Evolutionary conservation across 1,284 basidiomycete genomes (phyloP).

Genomic region (Cystobasidium slooffiae): DNA sequence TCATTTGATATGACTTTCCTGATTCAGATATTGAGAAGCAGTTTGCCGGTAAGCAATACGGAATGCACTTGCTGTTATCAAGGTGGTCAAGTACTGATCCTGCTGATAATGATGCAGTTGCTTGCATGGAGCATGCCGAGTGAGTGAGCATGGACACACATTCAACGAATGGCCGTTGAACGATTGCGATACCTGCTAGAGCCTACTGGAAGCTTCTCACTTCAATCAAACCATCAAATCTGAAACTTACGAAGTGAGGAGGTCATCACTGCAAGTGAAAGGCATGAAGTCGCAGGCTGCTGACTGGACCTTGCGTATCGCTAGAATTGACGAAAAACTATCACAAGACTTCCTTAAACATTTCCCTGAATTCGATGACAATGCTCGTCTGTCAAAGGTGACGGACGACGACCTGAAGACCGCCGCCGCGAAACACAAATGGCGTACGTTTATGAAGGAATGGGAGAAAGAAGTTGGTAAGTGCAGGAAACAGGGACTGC

Average conservation of each 20-base stretch:
- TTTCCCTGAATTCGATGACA: constrained; percentile 82
- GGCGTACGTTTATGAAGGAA: constrained; percentile 87
- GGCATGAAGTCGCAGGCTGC: neutral
- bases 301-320: too few relatives aligned
- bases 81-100: constrained; percentile 13
- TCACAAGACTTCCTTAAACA: constrained; percentile 72
- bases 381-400: constrained; percentile 70
- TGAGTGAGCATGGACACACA: neutral
- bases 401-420: constrained; percentile 97
- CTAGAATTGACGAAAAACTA: constrained; percentile 88
- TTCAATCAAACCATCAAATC: constrained; percentile 18
- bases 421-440: constrained; percentile 82
- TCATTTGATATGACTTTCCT: neutral
- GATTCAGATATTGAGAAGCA: constrained; percentile 43
- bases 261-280: neutral
- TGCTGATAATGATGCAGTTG: constrained; percentile 8
- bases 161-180: neutral
- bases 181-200: neutral
- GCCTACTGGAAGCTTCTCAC: constrained; percentile 42
- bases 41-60: constrained; percentile 26
- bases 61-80: neutral
- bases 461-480: constrained; percentile 62
- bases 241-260: constrained; percentile 39
- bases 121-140: constrained; percentile 44
- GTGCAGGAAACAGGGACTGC: neutral